Evolutionary conservation across 2,329 filamentous ascomycete species (phyloP).

Genomic region (Ophiostoma fasciatum): DNA sequence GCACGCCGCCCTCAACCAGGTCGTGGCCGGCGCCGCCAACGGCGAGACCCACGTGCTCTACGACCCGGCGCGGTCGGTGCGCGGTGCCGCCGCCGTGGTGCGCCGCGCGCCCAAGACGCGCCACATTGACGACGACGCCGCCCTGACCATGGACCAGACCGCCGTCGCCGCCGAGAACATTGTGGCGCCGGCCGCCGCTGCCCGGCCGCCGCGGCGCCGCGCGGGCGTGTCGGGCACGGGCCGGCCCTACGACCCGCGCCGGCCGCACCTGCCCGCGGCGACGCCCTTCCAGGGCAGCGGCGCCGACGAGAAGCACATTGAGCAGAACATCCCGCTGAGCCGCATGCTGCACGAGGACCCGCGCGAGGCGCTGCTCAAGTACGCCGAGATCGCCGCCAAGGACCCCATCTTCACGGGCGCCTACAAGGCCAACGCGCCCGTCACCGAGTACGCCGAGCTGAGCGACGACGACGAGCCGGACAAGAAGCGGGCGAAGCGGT

Average conservation of each 20-base stretch:
- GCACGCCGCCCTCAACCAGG: slow-evolving; percentile 93
- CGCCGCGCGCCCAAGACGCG: slow-evolving; percentile 86
- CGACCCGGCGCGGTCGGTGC: slow-evolving; percentile 66
- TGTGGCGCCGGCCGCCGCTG: slow-evolving; percentile 48
- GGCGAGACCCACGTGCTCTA: slow-evolving; percentile 82
- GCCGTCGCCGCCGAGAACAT: slow-evolving; percentile 77
- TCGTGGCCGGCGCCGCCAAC: slow-evolving; percentile 85
- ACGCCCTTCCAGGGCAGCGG: slow-evolving; percentile 87
- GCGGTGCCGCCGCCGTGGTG: slow-evolving; percentile 79
- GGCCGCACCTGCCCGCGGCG: slow-evolving; percentile 69
- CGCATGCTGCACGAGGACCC: slow-evolving; percentile 95
- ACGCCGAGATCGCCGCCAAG: slow-evolving; percentile 82
- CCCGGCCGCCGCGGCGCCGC: slow-evolving; percentile 26
- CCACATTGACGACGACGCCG: slow-evolving; percentile 86
- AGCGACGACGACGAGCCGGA: slow-evolving; percentile 68
- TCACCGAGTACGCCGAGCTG: slow-evolving; percentile 77
- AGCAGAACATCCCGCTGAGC: slow-evolving; percentile 75
- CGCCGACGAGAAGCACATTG: slow-evolving; percentile 80
- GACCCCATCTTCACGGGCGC: slow-evolving; percentile 91
- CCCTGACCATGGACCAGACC: slow-evolving; percentile 68
- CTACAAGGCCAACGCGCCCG: slow-evolving; percentile 83
- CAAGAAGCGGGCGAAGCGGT: slow-evolving; percentile 47
- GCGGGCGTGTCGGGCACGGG: slow-evolving; percentile 68
- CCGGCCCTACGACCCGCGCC: slow-evolving; percentile 58
- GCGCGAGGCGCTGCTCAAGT: slow-evolving; percentile 82